Conservation (phyloP, 2,329 filamentous ascomycete genomes). For the Penicillium palitans region DNA sequence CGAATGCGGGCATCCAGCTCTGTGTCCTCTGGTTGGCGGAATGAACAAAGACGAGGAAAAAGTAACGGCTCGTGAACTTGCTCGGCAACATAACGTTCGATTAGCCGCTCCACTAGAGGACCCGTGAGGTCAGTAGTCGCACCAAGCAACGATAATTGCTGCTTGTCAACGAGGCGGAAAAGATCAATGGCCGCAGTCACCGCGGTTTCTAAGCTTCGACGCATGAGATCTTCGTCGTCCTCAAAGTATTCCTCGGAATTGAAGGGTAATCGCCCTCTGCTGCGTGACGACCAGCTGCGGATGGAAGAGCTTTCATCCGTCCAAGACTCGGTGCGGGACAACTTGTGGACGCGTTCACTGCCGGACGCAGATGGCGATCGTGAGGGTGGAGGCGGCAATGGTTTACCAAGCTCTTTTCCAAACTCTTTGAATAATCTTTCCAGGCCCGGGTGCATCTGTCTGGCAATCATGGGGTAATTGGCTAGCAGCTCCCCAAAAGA, state of each 20-base stretch:
- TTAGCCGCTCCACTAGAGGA: constrained; percentile 85
- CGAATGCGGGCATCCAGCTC: constrained; percentile 87
- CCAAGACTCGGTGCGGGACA: constrained; percentile 35
- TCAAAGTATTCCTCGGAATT: constrained; percentile 72
- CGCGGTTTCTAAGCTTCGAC: constrained; percentile 83
- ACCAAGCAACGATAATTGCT: constrained; percentile 86
- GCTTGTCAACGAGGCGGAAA: constrained; percentile 93
- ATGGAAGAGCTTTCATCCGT: constrained; percentile 40
- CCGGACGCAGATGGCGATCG: constrained; percentile 52
- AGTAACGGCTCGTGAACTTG: constrained; percentile 83
- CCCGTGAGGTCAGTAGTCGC: constrained; percentile 93
- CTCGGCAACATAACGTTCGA: constrained; percentile 91
- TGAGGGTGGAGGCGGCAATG: constrained; percentile 70
- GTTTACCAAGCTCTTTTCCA: constrained; percentile 78
- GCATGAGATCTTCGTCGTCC: constrained; percentile 89
- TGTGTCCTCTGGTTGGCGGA: constrained; percentile 77
- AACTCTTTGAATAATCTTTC: constrained; percentile 91
- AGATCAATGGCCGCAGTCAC: constrained; percentile 92
- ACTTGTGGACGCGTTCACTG: constrained; percentile 43
- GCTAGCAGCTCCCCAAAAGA: constrained; percentile 87
- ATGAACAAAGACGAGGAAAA: constrained; percentile 76
- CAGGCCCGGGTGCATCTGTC: constrained; percentile 90
- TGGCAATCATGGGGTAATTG: constrained; percentile 90
- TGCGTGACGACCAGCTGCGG: constrained; percentile 37
- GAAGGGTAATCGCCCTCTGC: constrained; percentile 47